Conservation (phyloP, 2,329 filamentous ascomycete genomes). For the Laburnicola sp. region DNA sequence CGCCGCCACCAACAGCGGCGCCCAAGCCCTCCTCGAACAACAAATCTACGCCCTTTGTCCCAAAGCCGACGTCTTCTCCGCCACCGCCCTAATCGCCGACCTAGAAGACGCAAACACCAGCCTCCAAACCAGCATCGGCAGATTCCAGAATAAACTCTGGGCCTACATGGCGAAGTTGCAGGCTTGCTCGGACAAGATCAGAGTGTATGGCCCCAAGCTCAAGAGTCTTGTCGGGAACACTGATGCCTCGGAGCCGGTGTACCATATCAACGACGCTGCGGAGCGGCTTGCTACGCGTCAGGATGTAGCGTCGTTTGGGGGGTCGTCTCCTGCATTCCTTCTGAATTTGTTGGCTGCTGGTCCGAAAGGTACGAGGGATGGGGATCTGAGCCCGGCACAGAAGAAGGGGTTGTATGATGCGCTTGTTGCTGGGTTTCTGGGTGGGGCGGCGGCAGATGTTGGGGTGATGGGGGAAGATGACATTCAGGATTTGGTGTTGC, state of each 20-base stretch:
- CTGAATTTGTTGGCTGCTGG: background rate
- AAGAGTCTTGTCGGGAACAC: background rate
- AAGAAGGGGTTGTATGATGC: background rate
- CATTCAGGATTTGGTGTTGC: background rate
- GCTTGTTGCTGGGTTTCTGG: background rate
- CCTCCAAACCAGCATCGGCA: background rate
- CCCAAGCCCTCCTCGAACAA: constrained; percentile 5
- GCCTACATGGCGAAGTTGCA: constrained; percentile 9
- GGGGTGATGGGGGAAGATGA: background rate
- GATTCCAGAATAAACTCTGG: constrained; percentile 6
- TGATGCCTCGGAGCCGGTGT: background rate
- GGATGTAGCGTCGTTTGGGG: background rate
- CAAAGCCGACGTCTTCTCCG: background rate
- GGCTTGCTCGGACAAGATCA: constrained; percentile 2
- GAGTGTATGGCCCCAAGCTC: constrained; percentile 1
- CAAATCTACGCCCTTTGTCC: constrained; percentile 10
- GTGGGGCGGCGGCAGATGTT: background rate
- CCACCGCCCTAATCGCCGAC: constrained; percentile 2
- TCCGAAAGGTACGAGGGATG: background rate
- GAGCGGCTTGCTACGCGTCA: background rate
- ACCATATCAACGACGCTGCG: background rate
- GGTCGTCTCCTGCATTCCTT: background rate
- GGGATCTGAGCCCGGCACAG: background rate
- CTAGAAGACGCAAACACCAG: background rate
- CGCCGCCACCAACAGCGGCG: background rate